A percentile compares a stretch with the other conserved stretches of the same genome.
Conservation (phyloP, 192 early-diverging fungal species). For the Coemansia javaensis region DNA sequence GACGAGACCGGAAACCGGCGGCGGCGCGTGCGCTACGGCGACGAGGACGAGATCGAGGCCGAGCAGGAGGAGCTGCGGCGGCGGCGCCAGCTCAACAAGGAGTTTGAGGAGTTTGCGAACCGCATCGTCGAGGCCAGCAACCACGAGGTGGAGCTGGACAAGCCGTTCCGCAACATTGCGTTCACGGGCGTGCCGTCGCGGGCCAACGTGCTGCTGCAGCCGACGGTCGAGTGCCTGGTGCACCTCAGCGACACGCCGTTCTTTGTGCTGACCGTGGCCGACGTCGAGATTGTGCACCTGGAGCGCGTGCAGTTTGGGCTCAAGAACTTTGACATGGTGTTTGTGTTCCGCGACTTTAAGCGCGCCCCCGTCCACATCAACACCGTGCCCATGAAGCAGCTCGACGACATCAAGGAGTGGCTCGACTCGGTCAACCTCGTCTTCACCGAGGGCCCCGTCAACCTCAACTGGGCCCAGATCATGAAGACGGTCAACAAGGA, state of each 20-base stretch:
- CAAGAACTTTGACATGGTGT: slow-evolving; percentile 98
- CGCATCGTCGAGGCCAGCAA: slow-evolving; percentile 83
- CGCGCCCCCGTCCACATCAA: slow-evolving; percentile 91
- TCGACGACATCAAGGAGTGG: slow-evolving; percentile 96
- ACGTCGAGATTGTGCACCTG: slow-evolving; percentile 93
- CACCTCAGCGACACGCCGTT: slow-evolving; percentile 93
- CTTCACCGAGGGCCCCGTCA: slow-evolving; percentile 90
- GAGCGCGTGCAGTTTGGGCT: slow-evolving; percentile 97
- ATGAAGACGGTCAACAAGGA: slow-evolving; percentile 98
- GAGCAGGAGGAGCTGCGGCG: slow-evolving; percentile 93
- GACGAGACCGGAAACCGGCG: slow-evolving; percentile 96
- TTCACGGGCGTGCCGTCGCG: slow-evolving; percentile 92
- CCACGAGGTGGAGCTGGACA: slow-evolving; percentile 80
- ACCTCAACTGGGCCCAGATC: slow-evolving; percentile 92
- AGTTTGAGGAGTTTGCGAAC: slow-evolving; percentile 90
- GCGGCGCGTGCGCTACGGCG: slow-evolving; percentile 83
- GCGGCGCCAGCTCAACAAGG: slow-evolving; percentile 79
- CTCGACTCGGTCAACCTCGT: slow-evolving; percentile 88
- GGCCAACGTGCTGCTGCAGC: slow-evolving; percentile 88
- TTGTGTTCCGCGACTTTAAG: slow-evolving; percentile 92
- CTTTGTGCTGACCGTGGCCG: slow-evolving; percentile 81
- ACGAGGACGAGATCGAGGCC: slow-evolving; percentile 95
- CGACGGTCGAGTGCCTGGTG: slow-evolving; percentile 93
- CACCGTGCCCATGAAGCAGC: slow-evolving; percentile 83
- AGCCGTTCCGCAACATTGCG: slow-evolving; percentile 87